Conservation (phyloP, 441 rosid species). For the Metrosideros polymorpha region DNA sequence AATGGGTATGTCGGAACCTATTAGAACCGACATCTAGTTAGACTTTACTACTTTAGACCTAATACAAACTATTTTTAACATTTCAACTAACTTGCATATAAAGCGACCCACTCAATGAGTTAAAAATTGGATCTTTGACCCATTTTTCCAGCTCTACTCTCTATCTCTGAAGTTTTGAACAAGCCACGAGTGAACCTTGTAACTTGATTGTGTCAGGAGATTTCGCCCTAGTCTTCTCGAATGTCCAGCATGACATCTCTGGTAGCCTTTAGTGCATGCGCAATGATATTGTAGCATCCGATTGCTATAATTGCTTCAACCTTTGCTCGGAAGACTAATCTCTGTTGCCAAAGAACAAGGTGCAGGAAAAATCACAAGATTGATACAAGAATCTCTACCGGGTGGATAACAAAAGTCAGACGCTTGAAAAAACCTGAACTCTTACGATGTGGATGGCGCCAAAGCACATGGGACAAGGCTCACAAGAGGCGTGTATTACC, state of each 20-base stretch:
- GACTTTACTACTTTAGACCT: not conserved
- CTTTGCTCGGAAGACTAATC: conserved; percentile 73
- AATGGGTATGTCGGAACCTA: not conserved
- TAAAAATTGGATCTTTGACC: not conserved
- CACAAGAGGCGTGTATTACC: not conserved
- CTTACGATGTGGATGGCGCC: not conserved
- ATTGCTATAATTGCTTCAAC: conserved; percentile 87
- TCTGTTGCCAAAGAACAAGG: conserved; percentile 17
- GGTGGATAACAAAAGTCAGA: not conserved
- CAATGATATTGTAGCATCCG: conserved; percentile 67
- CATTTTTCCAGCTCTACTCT: not conserved
- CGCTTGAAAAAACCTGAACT: not conserved
- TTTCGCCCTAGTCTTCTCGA: conserved; percentile 66
- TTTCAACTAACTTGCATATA: not conserved
- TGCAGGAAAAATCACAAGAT: not conserved
- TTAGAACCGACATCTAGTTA: not conserved
- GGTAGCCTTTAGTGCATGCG: conserved; percentile 70
- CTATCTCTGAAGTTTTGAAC: not conserved
- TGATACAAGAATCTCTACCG: not conserved
- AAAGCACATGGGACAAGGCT: not conserved
- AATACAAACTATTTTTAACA: not conserved
- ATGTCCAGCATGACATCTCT: conserved; percentile 64
- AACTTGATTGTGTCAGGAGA: conserved; percentile 10
- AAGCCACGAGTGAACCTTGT: too few relatives aligned
- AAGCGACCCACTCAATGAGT: not conserved